These are phyloP conservation scores for Naganishia antarctica DNA, from an alignment of 768 basidiomycete genomes.

Conservation along the genomic window DNA sequence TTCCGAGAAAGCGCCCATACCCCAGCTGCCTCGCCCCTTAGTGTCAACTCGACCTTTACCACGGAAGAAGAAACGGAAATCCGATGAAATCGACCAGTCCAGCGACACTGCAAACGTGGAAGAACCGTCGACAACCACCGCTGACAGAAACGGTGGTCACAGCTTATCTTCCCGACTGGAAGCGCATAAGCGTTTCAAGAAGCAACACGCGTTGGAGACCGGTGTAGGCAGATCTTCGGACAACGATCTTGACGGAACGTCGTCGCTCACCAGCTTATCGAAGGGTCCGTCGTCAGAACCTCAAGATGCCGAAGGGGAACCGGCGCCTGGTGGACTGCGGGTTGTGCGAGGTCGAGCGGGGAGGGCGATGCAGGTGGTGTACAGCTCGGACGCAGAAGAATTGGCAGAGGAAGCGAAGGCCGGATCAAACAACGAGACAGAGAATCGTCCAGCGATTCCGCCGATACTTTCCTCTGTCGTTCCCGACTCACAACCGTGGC, in stretches of 20 bases:
- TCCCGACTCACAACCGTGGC: background rate
- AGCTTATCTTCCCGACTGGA: background rate
- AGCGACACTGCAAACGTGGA: background rate
- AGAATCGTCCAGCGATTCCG: background rate
- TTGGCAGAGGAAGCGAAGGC: background rate
- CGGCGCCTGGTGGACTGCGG: background rate
- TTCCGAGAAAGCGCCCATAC: background rate
- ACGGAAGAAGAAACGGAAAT: slow-evolving; percentile 11
- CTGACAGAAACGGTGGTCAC: background rate
- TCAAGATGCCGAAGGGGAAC: background rate
- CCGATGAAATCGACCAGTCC: background rate
- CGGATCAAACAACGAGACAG: background rate
- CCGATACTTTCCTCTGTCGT: background rate
- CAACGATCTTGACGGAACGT: background rate
- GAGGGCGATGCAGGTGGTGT: background rate
- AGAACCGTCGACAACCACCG: background rate
- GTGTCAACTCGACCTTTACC: slow-evolving; percentile 8
- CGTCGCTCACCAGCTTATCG: slow-evolving; percentile 11
- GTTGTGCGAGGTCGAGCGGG: background rate
- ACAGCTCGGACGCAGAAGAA: slow-evolving; percentile 7
- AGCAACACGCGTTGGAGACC: background rate
- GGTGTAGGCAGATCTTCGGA: background rate
- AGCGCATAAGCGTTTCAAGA: slow-evolving; percentile 8
- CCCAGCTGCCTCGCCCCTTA: background rate
- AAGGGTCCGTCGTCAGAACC: background rate